Conservation (phyloP, 495 filamentous ascomycete genomes). For the Gamarada debralockiae region DNA sequence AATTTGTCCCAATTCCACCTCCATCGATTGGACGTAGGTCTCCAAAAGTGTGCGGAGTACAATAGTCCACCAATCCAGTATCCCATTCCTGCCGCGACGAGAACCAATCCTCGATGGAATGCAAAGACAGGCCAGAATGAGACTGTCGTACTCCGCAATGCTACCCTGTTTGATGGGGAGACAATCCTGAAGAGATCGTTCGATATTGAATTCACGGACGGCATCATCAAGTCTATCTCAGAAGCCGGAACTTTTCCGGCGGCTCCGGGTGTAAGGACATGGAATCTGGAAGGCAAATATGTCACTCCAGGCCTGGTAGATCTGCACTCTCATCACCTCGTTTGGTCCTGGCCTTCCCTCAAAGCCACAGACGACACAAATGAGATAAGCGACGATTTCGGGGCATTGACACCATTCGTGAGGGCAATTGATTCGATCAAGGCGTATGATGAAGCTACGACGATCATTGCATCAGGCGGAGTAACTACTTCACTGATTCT, state of each 20-base stretch:
- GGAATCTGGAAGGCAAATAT: conserved; percentile 50
- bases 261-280: conserved; percentile 24
- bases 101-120: conserved; percentile 23
- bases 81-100: conserved; percentile 11
- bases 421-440: conserved; percentile 49
- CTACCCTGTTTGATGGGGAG: conserved; percentile 50
- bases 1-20: conserved; percentile 14
- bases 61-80: conserved; percentile 17
- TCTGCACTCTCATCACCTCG: conserved; percentile 62
- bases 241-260: conserved; percentile 25
- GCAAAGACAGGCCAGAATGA: conserved; percentile 17
- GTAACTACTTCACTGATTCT: conserved; percentile 60
- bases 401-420: conserved; percentile 50
- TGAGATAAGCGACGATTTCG: conserved; percentile 30
- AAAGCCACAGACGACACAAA: conserved; percentile 45
- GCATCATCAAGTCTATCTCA: conserved; percentile 41
- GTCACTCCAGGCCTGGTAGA: conserved; percentile 63
- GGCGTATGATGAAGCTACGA: conserved; percentile 46
- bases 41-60: conserved; percentile 16
- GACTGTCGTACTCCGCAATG: conserved; percentile 44
- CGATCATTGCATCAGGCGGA: conserved; percentile 58
- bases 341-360: conserved; percentile 36
- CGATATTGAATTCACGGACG: conserved; percentile 46
- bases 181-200: conserved; percentile 34
- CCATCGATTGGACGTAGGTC: conserved; percentile 6